Evolutionary conservation across 140 eudicot genomes (phyloP).

Genomic region (Flaveria floridana): DNA sequence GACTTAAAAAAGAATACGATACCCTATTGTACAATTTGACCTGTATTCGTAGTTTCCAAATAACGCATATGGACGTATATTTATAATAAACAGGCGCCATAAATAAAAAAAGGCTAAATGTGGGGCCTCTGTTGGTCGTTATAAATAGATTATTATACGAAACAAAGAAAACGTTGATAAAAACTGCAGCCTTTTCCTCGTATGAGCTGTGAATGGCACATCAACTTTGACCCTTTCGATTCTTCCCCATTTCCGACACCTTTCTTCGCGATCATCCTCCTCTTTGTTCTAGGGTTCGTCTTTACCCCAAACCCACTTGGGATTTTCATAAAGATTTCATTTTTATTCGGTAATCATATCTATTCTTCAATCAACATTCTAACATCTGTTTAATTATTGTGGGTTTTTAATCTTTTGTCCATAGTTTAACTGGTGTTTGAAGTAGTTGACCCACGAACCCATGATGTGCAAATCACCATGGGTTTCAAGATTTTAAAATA

Average conservation of each 20-base stretch:
- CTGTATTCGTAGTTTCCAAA: too few species aligned
- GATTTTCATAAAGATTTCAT: conserved; percentile 23
- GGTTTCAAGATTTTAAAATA: neutral
- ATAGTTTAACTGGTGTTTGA: neutral
- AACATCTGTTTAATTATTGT: conserved; percentile 1
- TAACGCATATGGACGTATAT: too few species aligned
- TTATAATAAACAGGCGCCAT: too few species aligned
- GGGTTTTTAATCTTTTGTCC: neutral
- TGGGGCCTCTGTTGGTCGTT: too few species aligned
- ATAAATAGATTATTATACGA: neutral
- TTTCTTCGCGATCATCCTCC: conserved; percentile 9
- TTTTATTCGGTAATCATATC: conserved; percentile 17
- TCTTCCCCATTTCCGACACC: conserved; percentile 25
- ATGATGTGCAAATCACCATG: conserved; percentile 5
- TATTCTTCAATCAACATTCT: neutral
- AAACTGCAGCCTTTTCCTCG: conserved; percentile 1
- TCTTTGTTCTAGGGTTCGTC: neutral
- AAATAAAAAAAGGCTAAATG: too few species aligned
- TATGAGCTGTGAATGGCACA: conserved; percentile 22
- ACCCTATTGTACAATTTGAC: too few species aligned
- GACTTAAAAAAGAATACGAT: too few species aligned
- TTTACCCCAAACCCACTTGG: conserved; percentile 1
- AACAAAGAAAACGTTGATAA: conserved; percentile 30
- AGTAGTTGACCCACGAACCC: conserved; percentile 10
- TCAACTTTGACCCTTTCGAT: conserved; percentile 23